Conservation (phyloP, 1,284 basidiomycete genomes). For the Cryptococcus maquisensis region DNA sequence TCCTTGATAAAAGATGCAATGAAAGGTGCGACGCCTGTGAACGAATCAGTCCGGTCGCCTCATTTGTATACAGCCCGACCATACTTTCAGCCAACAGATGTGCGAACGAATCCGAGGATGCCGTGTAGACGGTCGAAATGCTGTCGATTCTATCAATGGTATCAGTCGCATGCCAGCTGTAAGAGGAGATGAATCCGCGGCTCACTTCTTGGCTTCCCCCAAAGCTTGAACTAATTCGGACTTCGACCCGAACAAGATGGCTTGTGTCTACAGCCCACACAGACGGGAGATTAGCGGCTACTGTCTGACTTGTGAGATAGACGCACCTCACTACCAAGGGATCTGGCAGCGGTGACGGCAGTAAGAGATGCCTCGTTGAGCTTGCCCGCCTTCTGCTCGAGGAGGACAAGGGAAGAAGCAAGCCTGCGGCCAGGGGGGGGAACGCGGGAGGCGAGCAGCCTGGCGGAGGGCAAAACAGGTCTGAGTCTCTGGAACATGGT, state of each 20-base stretch:
- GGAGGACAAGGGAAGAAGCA: conserved; percentile 66
- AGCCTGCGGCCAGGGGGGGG: conserved; percentile 27
- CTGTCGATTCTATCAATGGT: conserved; percentile 44
- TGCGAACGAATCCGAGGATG: conserved; percentile 47
- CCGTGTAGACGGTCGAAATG: conserved; percentile 50
- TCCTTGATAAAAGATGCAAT: conserved; percentile 53
- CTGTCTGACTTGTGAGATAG: not conserved
- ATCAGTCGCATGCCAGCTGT: not conserved
- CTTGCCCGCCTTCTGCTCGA: conserved; percentile 79
- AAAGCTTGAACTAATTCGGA: conserved; percentile 66
- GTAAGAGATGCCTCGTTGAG: conserved; percentile 82
- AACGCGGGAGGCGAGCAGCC: conserved; percentile 4
- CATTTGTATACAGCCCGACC: conserved; percentile 5
- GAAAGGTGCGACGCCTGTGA: conserved; percentile 53
- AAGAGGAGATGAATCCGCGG: not conserved
- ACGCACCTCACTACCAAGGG: conserved; percentile 61
- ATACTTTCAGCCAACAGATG: conserved; percentile 50
- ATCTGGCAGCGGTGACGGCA: conserved; percentile 80
- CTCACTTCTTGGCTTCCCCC: conserved; percentile 73
- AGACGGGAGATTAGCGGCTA: not conserved
- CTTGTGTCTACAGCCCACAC: conserved; percentile 60
- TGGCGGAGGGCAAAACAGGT: conserved; percentile 10
- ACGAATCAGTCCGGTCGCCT: not conserved
- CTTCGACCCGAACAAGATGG: conserved; percentile 74
- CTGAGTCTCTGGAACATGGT: not conserved